Base-by-base conservation (phyloP, 805 yeast species). In the Metschnikowia cubensis region DNA sequence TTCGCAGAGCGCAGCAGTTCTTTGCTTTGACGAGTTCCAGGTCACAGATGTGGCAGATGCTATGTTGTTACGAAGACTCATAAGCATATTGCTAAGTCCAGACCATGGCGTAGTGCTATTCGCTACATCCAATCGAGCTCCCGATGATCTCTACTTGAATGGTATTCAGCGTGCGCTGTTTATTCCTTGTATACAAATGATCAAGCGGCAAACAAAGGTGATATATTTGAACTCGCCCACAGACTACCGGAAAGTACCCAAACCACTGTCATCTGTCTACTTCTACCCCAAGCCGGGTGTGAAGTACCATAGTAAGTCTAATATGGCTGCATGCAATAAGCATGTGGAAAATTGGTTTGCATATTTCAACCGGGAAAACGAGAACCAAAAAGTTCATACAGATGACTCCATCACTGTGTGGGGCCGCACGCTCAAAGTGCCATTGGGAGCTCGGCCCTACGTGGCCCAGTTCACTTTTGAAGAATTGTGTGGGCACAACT, bases 31-130 rank as follows among this genome's bases (percentile, higher is more conserved):
- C 69, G 99, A 94, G 70, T 92, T 94, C 64, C 98, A 94, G 69
- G 99, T 94, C 39, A 89, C 96, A 0, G 99, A 94, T 66, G 97
- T 94, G 31, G 99, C 98, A 0, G 99, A 94, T 68, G 99, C 99
- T 2, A 94, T 94, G 98, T 75, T 94, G 33, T 74, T 94, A 39
- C 80, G 99, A 55, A 75, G 97, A 45, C 71, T 91, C 36, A 62
- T 89, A 37, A 80, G 82, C 59, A 67, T 82, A 35, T 74, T 88
- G n/a, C 69, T 91, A 50, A 79, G 85, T 42, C 81, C 84, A 0
- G 80, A 84, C 47, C 85, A 86, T 61, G 98, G 98, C 0, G 84
- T 91, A 20, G 83, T 91, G 1, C 70, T 94, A 8, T 91, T 94
- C 73, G 91, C 96, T 25, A 94, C 99, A 1, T 89, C 97, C 6